A percentile compares a stretch with the other conserved stretches of the same genome.
These are phyloP conservation scores for Candida sanyaensis DNA, from an alignment of 1,139 yeast genomes.

Conservation along the genomic window DNA sequence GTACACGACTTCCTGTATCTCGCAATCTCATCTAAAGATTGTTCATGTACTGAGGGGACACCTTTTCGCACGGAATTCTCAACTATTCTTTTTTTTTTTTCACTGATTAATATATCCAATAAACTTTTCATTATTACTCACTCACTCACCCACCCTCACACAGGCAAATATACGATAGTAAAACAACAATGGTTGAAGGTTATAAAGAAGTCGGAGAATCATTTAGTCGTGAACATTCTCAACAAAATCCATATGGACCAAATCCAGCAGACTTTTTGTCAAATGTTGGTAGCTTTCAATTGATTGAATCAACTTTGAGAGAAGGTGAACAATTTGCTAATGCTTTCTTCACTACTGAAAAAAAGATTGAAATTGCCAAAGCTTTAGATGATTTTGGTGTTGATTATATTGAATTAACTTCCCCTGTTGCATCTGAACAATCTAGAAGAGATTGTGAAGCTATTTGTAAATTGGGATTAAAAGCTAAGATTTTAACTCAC, in stretches of 20 bases:
- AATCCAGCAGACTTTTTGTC: conserved; percentile 91
- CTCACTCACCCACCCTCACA: too few species aligned
- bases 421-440: conserved; percentile 98
- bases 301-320: conserved; percentile 93
- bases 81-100: too few species aligned
- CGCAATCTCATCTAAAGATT: too few species aligned
- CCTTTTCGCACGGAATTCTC: too few species aligned
- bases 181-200: conserved; percentile 5
- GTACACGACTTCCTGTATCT: too few species aligned
- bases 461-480: conserved; percentile 93
- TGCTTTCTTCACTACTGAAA: conserved; percentile 92
- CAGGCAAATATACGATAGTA: too few species aligned
- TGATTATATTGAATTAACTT: conserved; percentile 94
- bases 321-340: conserved; percentile 99
- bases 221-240: conserved; percentile 6
- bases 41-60: too few species aligned
- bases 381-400: conserved; percentile 98
- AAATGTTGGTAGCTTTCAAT: conserved; percentile 84
- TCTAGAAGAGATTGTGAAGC: conserved; percentile 94
- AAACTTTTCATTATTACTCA: neutral
- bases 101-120: too few species aligned
- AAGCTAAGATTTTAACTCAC: conserved; percentile 89
- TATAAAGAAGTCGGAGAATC: conserved; percentile 12
- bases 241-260: conserved; percentile 85
- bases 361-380: conserved; percentile 96